Conservation (phyloP, 2,329 filamentous ascomycete species). For the Monilinia polystroma region DNA sequence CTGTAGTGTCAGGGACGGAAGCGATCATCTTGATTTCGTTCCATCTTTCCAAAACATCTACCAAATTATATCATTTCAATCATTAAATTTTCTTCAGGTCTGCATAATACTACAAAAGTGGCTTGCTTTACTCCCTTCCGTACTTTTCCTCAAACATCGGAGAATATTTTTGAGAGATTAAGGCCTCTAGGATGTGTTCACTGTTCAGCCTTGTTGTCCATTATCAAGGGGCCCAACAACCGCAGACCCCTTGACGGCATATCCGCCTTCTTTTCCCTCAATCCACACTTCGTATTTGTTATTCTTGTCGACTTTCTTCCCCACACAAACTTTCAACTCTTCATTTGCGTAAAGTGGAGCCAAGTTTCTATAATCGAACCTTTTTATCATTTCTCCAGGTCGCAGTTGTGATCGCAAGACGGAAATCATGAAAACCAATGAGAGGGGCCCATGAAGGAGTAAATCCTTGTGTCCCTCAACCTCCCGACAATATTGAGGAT, state of each 20-base stretch:
- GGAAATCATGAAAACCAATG: slow-evolving; percentile 72
- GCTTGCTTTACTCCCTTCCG: slow-evolving; percentile 15
- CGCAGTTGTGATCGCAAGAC: slow-evolving; percentile 55
- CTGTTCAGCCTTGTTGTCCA: slow-evolving; percentile 22
- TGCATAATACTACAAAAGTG: slow-evolving; percentile 18
- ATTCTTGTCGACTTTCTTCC: slow-evolving; percentile 45
- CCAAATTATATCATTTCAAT: slow-evolving; percentile 6
- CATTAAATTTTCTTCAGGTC: slow-evolving; percentile 10
- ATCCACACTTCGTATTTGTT: slow-evolving; percentile 63
- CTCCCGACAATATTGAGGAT: slow-evolving; percentile 65
- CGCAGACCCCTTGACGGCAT: slow-evolving; percentile 61
- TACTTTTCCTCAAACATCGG: slow-evolving; percentile 18
- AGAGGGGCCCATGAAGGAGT: slow-evolving; percentile 85
- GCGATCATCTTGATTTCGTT: slow-evolving; percentile 23
- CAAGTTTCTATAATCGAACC: slow-evolving; percentile 76
- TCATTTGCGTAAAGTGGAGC: slow-evolving; percentile 77
- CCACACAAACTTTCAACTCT: slow-evolving; percentile 66
- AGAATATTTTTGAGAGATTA: slow-evolving; percentile 23
- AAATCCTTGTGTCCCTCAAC: slow-evolving; percentile 73
- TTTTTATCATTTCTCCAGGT: slow-evolving; percentile 46
- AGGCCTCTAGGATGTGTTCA: slow-evolving; percentile 2
- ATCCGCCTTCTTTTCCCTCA: slow-evolving; percentile 57
- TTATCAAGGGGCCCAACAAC: slow-evolving; percentile 24
- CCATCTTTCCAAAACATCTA: slow-evolving; percentile 23
- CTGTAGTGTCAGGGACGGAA: slow-evolving; percentile 21